A percentile compares a stretch with the other conserved stretches of the same genome.
These are phyloP conservation scores for Ophiostoma triangulosporum DNA, from an alignment of 2,329 filamentous ascomycete genomes.

Conservation along the genomic window DNA sequence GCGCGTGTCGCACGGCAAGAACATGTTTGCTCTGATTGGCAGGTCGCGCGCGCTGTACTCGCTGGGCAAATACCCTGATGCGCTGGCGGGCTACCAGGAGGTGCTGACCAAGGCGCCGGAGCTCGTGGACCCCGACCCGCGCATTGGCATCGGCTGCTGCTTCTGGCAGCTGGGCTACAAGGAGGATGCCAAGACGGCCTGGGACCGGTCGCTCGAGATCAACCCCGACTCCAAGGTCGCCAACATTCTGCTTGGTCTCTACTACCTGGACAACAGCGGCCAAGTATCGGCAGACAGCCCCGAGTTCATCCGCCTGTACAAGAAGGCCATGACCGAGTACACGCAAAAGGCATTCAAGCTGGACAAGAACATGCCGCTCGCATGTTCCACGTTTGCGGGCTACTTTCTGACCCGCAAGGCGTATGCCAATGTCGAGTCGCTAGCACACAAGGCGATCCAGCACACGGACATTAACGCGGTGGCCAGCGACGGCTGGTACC, in stretches of 20 bases:
- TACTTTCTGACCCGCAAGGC: slow-evolving; percentile 81
- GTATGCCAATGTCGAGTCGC: slow-evolving; percentile 66
- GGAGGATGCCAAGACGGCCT: slow-evolving; percentile 78
- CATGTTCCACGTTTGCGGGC: slow-evolving; percentile 76
- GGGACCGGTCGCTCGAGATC: slow-evolving; percentile 77
- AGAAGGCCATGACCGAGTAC: slow-evolving; percentile 86
- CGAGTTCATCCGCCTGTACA: slow-evolving; percentile 74
- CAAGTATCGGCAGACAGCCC: slow-evolving; percentile 72
- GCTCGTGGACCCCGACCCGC: slow-evolving; percentile 81
- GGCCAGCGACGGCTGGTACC: slow-evolving; percentile 94
- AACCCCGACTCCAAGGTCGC: slow-evolving; percentile 75
- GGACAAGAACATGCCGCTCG: slow-evolving; percentile 80
- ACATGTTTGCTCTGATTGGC: slow-evolving; percentile 84
- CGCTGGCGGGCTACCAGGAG: slow-evolving; percentile 74
- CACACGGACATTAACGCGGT: slow-evolving; percentile 93
- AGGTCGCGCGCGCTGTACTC: slow-evolving; percentile 80
- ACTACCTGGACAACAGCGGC: slow-evolving; percentile 76
- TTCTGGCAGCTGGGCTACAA: slow-evolving; percentile 95
- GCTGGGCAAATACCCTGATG: slow-evolving; percentile 71
- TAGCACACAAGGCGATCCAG: slow-evolving; percentile 88
- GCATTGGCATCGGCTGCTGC: slow-evolving; percentile 92
- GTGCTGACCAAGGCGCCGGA: slow-evolving; percentile 76
- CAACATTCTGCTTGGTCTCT: slow-evolving; percentile 78
- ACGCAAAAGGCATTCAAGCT: slow-evolving; percentile 88
- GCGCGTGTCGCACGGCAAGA: slow-evolving; percentile 68